Percentiles rank a stretch among this genome's conserved stretches.
Conservation (phyloP, 2,329 filamentous ascomycete species). For the Sporothrix brunneoviolacea region DNA sequence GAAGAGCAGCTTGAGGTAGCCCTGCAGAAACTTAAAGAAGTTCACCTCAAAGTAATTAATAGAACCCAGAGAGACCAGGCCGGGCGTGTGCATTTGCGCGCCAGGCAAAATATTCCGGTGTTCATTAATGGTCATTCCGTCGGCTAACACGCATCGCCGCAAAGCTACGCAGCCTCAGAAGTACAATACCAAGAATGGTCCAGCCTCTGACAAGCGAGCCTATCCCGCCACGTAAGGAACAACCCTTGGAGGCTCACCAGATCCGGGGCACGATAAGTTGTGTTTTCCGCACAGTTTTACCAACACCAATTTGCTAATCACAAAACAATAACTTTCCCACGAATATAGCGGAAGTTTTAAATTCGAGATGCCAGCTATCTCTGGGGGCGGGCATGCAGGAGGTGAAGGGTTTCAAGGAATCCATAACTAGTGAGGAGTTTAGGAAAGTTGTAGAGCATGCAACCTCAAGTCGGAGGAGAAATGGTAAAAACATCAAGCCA, state of each 20-base stretch:
- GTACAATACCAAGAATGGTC: conserved; percentile 43
- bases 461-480: conserved; percentile 45
- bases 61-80: neutral
- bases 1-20: conserved; percentile 45
- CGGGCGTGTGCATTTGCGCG: no score
- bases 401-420: conserved; percentile 43
- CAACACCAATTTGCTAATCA: no score
- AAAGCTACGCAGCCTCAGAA: conserved; percentile 42
- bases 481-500: conserved; percentile 50
- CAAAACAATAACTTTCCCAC: neutral
- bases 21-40: conserved; percentile 44
- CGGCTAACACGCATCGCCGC: conserved; percentile 7
- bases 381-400: conserved; percentile 42
- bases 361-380: conserved; percentile 41
- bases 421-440: conserved; percentile 41
- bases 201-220: conserved; percentile 44
- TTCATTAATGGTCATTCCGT: no score
- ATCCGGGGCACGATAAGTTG: no score
- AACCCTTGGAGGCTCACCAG: no score
- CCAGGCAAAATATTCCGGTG: no score
- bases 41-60: conserved; percentile 48
- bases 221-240: conserved; percentile 42
- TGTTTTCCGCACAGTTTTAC: no score
- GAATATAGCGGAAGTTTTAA: conserved; percentile 42
- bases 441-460: conserved; percentile 46